Evolutionary conservation across 2,329 filamentous ascomycete species (phyloP).

Genomic region (Pseudogymnoascus sp.): DNA sequence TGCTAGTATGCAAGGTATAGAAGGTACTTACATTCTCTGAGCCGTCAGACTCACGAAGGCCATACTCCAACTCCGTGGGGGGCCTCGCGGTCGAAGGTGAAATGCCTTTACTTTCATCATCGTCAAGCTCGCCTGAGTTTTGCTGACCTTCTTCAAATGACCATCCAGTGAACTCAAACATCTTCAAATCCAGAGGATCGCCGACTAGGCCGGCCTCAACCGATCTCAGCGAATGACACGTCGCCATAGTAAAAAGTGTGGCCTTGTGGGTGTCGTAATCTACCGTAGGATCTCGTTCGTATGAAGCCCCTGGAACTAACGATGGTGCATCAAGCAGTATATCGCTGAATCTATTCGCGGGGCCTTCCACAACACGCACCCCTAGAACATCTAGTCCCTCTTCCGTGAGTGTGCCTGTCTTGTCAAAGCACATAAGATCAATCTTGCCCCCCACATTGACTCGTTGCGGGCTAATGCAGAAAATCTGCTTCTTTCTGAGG

Average conservation of each 20-base stretch:
- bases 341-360: slow-evolving; percentile 62
- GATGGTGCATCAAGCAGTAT: slow-evolving; percentile 60
- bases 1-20: slow-evolving; percentile 19
- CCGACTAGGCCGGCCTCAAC: slow-evolving; percentile 87
- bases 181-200: slow-evolving; percentile 91
- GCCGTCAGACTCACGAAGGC: slow-evolving; percentile 43
- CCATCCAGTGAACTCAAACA: slow-evolving; percentile 97
- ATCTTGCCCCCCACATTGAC: slow-evolving; percentile 96
- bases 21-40: slow-evolving; percentile 23
- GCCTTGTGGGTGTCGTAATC: slow-evolving; percentile 59
- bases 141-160: slow-evolving; percentile 82
- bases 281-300: slow-evolving; percentile 52
- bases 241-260: slow-evolving; percentile 90
- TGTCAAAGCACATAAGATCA: slow-evolving; percentile 96
- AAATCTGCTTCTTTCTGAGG: slow-evolving; percentile 83
- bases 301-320: slow-evolving; percentile 46
- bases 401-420: slow-evolving; percentile 96
- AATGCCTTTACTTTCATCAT: slow-evolving; percentile 69
- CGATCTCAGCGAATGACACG: slow-evolving; percentile 82
- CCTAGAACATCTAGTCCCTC: slow-evolving; percentile 93
- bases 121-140: slow-evolving; percentile 54
- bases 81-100: slow-evolving; percentile 86
- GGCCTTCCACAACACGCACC: slow-evolving; percentile 66
- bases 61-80: slow-evolving; percentile 55
- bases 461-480: slow-evolving; percentile 94